phyloP scores from a whole-genome alignment of 805 yeast genomes.

The Myxozyma monticola region DNA sequence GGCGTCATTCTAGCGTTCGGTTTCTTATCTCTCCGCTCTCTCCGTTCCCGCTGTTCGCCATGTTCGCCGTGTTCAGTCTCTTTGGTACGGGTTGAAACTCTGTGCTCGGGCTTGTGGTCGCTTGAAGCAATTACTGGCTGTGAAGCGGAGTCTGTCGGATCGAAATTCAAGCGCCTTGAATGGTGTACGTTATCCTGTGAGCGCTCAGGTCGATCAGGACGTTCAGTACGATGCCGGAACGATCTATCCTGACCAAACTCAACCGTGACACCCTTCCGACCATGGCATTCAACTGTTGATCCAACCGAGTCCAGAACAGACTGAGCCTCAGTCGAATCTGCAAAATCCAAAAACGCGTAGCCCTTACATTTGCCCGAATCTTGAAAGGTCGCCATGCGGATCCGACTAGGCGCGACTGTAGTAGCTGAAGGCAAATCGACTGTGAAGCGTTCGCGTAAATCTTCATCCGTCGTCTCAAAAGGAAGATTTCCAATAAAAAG shows the following conservation, averaged over 20 bases:
- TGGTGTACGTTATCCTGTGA: not conserved
- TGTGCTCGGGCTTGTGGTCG: too few relatives aligned
- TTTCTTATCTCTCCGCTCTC: too few relatives aligned
- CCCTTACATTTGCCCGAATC: slow-evolving; percentile 96
- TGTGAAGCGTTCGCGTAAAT: slow-evolving; percentile 76
- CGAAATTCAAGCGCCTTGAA: not conserved
- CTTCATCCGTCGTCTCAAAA: slow-evolving; percentile 83
- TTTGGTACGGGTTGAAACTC: too few relatives aligned
- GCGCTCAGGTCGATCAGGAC: not conserved
- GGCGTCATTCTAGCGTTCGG: slow-evolving; percentile 47
- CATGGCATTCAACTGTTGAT: slow-evolving; percentile 62
- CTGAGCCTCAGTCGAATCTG: slow-evolving; percentile 76
- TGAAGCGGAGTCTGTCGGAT: not conserved
- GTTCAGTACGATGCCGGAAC: slow-evolving; percentile 11
- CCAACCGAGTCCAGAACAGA: slow-evolving; percentile 72
- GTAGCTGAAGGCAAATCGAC: slow-evolving; percentile 78
- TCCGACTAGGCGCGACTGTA: slow-evolving; percentile 73
- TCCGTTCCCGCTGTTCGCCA: too few relatives aligned
- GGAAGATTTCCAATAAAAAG: slow-evolving; percentile 91
- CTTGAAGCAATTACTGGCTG: too few relatives aligned
- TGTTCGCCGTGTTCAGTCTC: too few relatives aligned
- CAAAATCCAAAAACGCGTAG: slow-evolving; percentile 88
- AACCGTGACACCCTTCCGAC: slow-evolving; percentile 65
- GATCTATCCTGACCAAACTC: slow-evolving; percentile 96
- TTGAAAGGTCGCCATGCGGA: slow-evolving; percentile 97